Base-by-base conservation (phyloP, 352 stramenopile species). In the Phytophthora sojae region DNA sequence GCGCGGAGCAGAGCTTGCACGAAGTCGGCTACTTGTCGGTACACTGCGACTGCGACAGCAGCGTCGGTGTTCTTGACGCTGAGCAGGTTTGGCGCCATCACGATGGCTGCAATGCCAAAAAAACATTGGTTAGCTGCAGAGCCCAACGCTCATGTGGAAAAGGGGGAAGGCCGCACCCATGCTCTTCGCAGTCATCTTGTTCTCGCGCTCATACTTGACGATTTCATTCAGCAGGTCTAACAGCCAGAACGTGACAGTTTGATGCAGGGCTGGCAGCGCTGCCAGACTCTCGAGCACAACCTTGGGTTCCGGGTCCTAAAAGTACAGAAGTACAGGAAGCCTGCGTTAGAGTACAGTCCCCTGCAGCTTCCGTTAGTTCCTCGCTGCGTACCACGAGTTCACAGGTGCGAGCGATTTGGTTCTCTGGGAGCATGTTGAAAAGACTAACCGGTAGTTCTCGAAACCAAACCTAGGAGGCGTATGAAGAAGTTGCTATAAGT, bases 101-200 rank as follows among this genome's bases (percentile, higher is more conserved):
- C 84, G 53, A 96, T 96, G 17, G 87, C 88, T 93, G 42, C 21
- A 17, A 51, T 1, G 67, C 15, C 32, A 12, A 61, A 12, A 21
- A 57, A 54, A n/a, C 9, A 26, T 49, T 3, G 6, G 17, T 51
- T 47, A 47, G 32, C 23, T 23, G 7, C 12, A 54, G 3, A 19
- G 5, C 21, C 5, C 6, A 30, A 37, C 9, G 17, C 9, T 42
- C 14, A 32, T 42, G 21, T 14, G 58, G 32, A 57, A 62, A 45
- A 56, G 9, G 9, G 17, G 57, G 9, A 6, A 29, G 15, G 23
- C 45, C 69, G 14, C 66, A 92, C 86, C 81, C 69, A 97, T 79
- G 72, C 93, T 95, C 58, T 90, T 87, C 0, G 86, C 73, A 2
- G 84, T 84, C 90, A 96, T 96, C 55, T 90, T 93, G 77, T 94